A percentile compares a stretch with the other conserved stretches of the same genome.
phyloP scores from a whole-genome alignment of 1,284 basidiomycete genomes.

The Marasmius tenuissimus region DNA sequence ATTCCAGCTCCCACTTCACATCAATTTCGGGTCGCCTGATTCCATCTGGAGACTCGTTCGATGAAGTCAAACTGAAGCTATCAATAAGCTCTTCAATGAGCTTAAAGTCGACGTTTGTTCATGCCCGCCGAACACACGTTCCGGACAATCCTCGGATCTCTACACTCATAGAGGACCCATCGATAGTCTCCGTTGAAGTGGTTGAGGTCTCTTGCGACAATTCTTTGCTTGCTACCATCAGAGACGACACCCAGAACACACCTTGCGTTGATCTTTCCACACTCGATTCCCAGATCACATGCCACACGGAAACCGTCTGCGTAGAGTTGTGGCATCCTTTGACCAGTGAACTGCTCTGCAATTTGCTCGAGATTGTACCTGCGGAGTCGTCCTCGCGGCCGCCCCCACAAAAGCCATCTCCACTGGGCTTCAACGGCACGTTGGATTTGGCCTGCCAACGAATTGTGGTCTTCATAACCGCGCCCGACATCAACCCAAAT shows the following conservation, averaged over 20 bases:
- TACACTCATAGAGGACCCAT: slow-evolving; percentile 38
- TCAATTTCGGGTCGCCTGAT: slow-evolving; percentile 15
- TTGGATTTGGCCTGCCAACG: slow-evolving; percentile 60
- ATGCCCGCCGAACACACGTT: slow-evolving; percentile 28
- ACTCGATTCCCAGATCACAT: slow-evolving; percentile 48
- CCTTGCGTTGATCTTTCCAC: slow-evolving; percentile 54
- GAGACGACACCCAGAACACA: slow-evolving; percentile 42
- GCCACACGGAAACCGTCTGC: slow-evolving; percentile 61
- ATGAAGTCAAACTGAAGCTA: slow-evolving; percentile 37
- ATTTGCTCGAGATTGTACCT: slow-evolving; percentile 38
- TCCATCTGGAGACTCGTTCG: slow-evolving; percentile 17
- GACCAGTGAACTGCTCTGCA: slow-evolving; percentile 55
- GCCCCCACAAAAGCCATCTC: slow-evolving; percentile 23
- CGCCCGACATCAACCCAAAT: slow-evolving; percentile 74
- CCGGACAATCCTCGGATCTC: background rate
- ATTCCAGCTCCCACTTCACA: slow-evolving; percentile 34
- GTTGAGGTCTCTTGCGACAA: slow-evolving; percentile 47
- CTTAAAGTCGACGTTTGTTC: slow-evolving; percentile 44
- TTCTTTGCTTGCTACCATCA: slow-evolving; percentile 46
- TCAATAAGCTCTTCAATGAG: slow-evolving; percentile 29
- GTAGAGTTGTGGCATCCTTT: slow-evolving; percentile 75
- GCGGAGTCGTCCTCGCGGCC: slow-evolving; percentile 11
- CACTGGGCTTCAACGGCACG: slow-evolving; percentile 52
- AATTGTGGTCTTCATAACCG: slow-evolving; percentile 71
- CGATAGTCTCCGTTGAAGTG: slow-evolving; percentile 56